Conservation (phyloP, 768 basidiomycete species). For the Boletus speciosus region DNA sequence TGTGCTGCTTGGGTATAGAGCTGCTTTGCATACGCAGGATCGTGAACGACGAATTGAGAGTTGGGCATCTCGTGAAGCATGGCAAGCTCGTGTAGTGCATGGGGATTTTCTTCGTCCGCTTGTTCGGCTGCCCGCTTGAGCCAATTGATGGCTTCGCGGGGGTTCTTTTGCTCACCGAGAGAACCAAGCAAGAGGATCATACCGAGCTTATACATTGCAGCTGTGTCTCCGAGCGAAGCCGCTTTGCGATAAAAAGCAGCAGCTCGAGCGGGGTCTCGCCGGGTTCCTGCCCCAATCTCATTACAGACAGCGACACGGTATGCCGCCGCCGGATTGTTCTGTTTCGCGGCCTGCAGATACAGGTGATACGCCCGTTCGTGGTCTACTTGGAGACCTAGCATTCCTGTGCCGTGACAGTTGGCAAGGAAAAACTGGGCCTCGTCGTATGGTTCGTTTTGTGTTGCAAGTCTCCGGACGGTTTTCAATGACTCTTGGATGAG, state of each 20-base stretch:
- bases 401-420: slow-evolving; percentile 94
- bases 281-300: slow-evolving; percentile 95
- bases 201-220: slow-evolving; percentile 99
- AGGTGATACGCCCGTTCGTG: slow-evolving; percentile 97
- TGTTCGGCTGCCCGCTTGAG: slow-evolving; percentile 92
- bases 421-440: slow-evolving; percentile 99
- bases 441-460: slow-evolving; percentile 86
- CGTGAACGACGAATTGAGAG: slow-evolving; percentile 67
- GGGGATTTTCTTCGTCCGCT: slow-evolving; percentile 97
- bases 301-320: slow-evolving; percentile 99
- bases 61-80: slow-evolving; percentile 73
- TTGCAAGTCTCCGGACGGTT: slow-evolving; percentile 87
- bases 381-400: slow-evolving; percentile 93
- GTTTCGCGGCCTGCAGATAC: slow-evolving; percentile 95
- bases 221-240: slow-evolving; percentile 91
- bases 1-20: slow-evolving; percentile 90
- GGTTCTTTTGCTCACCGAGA: slow-evolving; percentile 79
- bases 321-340: slow-evolving; percentile 91
- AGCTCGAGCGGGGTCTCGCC: slow-evolving; percentile 82
- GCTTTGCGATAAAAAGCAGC: slow-evolving; percentile 97
- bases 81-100: slow-evolving; percentile 95
- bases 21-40: slow-evolving; percentile 78
- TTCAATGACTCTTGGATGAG: slow-evolving; percentile 88
- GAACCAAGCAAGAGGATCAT: slow-evolving; percentile 89
- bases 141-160: slow-evolving; percentile 92